These are phyloP conservation scores for Linum lewisii DNA, from an alignment of 345 rosid genomes.

Conservation along the genomic window DNA sequence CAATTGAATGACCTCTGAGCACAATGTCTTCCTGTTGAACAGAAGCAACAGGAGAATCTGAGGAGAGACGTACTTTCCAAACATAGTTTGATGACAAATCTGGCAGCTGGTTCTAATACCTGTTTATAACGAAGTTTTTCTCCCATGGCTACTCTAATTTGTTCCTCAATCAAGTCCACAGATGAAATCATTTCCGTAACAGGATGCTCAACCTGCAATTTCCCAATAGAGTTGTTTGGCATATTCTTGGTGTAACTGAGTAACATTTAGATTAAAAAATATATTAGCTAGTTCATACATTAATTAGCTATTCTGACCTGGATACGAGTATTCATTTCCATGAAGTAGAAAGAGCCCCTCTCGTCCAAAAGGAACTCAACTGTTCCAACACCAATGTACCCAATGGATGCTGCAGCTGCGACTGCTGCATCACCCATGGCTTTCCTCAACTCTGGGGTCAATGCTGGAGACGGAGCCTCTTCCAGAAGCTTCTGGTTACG, in stretches of 20 bases:
- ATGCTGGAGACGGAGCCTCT: conserved; percentile 99
- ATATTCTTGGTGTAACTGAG: not conserved
- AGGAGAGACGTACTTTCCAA: not conserved
- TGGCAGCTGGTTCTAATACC: conserved; percentile 29
- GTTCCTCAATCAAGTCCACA: conserved; percentile 95
- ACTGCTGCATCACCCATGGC: conserved; percentile 99
- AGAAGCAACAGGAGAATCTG: conserved; percentile 2
- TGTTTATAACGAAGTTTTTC: conserved; percentile 79
- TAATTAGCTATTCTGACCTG: conserved; percentile 41
- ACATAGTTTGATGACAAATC: not conserved
- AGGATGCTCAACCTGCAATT: conserved; percentile 88
- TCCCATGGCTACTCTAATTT: conserved; percentile 97
- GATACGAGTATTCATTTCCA: conserved; percentile 99
- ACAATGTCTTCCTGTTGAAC: conserved; percentile 74
- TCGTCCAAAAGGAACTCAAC: conserved; percentile 97
- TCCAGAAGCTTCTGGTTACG: conserved; percentile 92
- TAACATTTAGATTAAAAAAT: conserved; percentile 4
- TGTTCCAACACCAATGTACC: conserved; percentile 95
- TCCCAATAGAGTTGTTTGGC: not conserved
- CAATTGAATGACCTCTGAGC: conserved; percentile 95
- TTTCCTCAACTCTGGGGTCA: conserved; percentile 85
- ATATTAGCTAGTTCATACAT: conserved; percentile 6
- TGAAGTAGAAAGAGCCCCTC: conserved; percentile 95
- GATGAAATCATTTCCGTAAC: conserved; percentile 98
- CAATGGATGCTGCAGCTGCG: conserved; percentile 96